Conservation (phyloP, 2,329 filamentous ascomycete species). For the Grosmannia serpens region DNA sequence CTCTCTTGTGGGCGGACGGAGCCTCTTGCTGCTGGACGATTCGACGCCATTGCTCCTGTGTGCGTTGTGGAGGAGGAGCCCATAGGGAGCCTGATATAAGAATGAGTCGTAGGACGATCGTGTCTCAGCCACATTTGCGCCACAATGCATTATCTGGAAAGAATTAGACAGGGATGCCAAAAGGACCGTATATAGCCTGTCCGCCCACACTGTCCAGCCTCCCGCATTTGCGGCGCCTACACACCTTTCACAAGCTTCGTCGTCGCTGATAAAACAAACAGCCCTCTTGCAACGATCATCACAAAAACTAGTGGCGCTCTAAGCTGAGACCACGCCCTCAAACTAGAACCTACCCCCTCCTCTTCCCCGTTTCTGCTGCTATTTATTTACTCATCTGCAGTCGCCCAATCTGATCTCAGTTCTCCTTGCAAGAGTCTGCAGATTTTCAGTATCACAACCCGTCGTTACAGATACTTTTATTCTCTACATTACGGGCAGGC, state of each 20-base stretch:
- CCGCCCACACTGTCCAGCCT: conserved; percentile 14
- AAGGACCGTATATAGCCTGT: conserved; percentile 12
- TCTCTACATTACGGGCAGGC: not conserved
- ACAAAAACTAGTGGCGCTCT: not conserved
- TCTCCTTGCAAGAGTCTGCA: not conserved
- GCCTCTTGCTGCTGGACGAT: not conserved
- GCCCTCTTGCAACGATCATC: conserved; percentile 3
- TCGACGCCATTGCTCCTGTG: conserved; percentile 8
- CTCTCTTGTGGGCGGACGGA: not conserved
- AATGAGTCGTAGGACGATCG: not conserved
- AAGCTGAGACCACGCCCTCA: not conserved
- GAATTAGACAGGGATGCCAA: not conserved
- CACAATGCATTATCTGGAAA: not conserved
- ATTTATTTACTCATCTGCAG: not conserved
- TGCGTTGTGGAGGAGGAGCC: not conserved
- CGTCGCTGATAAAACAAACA: not conserved
- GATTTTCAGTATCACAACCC: not conserved
- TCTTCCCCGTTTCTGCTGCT: not conserved
- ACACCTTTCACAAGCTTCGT: conserved; percentile 8
- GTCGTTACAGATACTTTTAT: not conserved
- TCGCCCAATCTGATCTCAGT: not conserved
- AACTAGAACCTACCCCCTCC: not conserved
- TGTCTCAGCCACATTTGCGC: conserved; percentile 1
- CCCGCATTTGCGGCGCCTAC: conserved; percentile 8
- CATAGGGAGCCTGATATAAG: too few species aligned